Evolutionary conservation across 1,284 basidiomycete species (phyloP).

Genomic region (Mycosarcoma maydis): DNA sequence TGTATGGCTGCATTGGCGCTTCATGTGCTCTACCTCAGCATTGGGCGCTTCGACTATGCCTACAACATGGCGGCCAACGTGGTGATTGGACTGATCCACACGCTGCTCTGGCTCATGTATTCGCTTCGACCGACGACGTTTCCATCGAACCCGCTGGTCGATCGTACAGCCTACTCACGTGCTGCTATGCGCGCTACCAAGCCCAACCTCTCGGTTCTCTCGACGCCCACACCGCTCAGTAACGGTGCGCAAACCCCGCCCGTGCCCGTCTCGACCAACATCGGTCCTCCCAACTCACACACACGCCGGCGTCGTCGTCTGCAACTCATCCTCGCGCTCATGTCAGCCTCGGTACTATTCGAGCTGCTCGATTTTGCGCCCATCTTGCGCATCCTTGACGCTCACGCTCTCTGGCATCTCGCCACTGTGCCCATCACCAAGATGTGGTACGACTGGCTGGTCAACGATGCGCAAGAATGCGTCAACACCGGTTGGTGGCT

Average conservation of each 20-base stretch:
- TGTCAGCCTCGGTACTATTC: slow-evolving; percentile 79
- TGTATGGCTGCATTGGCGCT: slow-evolving; percentile 53
- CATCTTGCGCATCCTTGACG: slow-evolving; percentile 78
- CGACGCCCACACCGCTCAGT: slow-evolving; percentile 22
- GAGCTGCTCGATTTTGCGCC: slow-evolving; percentile 95
- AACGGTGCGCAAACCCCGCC: slow-evolving; percentile 51
- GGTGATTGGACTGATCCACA: slow-evolving; percentile 75
- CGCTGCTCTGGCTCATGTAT: slow-evolving; percentile 78
- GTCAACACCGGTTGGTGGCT: slow-evolving; percentile 56
- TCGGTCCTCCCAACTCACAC: slow-evolving; percentile 47
- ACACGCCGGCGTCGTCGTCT: slow-evolving; percentile 67
- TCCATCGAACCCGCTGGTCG: slow-evolving; percentile 36
- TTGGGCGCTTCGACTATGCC: slow-evolving; percentile 86
- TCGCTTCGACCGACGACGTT: slow-evolving; percentile 50
- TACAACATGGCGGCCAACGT: slow-evolving; percentile 94
- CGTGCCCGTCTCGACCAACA: slow-evolving; percentile 48
- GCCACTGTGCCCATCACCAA: slow-evolving; percentile 81
- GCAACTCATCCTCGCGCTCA: slow-evolving; percentile 73
- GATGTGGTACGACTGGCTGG: slow-evolving; percentile 75
- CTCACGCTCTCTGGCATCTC: slow-evolving; percentile 93
- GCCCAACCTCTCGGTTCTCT: slow-evolving; percentile 33
- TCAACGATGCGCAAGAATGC: slow-evolving; percentile 60
- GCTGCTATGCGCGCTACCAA: slow-evolving; percentile 72
- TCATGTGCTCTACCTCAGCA: slow-evolving; percentile 81
- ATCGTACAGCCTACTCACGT: slow-evolving; percentile 43